Conservation (phyloP, 2,329 filamentous ascomycete species). For the Volutella citrinella region DNA sequence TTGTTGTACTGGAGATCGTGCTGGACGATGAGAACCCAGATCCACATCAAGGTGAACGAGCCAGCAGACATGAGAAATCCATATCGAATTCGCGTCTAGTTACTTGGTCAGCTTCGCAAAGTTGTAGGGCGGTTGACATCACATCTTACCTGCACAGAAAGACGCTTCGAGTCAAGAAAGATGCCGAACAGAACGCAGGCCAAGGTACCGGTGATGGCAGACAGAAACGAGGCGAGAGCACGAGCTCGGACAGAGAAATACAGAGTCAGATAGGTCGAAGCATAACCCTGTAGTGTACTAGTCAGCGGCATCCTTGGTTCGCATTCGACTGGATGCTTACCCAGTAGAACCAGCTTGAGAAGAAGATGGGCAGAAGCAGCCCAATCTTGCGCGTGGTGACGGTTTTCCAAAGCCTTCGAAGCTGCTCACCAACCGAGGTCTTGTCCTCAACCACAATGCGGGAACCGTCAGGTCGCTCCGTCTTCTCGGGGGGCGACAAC, state of each 20-base stretch:
- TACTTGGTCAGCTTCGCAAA: too few relatives aligned
- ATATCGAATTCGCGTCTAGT: too few relatives aligned
- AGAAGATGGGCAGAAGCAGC: constrained; percentile 5
- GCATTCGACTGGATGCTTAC: constrained; percentile 5
- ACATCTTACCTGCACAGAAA: constrained; percentile 28
- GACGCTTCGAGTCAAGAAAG: constrained; percentile 7
- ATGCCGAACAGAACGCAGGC: too few relatives aligned
- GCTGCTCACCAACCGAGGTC: constrained; percentile 4
- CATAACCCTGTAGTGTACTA: too few relatives aligned
- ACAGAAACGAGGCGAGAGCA: constrained; percentile 6
- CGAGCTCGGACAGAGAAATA: constrained; percentile 12
- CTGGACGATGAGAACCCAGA: too few relatives aligned
- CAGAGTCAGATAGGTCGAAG: constrained; percentile 6
- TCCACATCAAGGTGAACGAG: too few relatives aligned
- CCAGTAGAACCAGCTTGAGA: constrained; percentile 9
- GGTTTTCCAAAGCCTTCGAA: constrained; percentile 1
- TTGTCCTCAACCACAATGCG: constrained; percentile 5
- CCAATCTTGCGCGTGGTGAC: constrained; percentile 7
- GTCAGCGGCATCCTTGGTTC: too few relatives aligned
- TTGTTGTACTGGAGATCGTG: too few relatives aligned
- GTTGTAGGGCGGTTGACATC: too few relatives aligned
- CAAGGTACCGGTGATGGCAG: too few relatives aligned
- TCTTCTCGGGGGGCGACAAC: constrained; percentile 9
- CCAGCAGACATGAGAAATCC: too few relatives aligned
- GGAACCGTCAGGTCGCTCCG: constrained; percentile 6